phyloP scores from a whole-genome alignment of 441 rosid species.

The Melastoma candidum region DNA sequence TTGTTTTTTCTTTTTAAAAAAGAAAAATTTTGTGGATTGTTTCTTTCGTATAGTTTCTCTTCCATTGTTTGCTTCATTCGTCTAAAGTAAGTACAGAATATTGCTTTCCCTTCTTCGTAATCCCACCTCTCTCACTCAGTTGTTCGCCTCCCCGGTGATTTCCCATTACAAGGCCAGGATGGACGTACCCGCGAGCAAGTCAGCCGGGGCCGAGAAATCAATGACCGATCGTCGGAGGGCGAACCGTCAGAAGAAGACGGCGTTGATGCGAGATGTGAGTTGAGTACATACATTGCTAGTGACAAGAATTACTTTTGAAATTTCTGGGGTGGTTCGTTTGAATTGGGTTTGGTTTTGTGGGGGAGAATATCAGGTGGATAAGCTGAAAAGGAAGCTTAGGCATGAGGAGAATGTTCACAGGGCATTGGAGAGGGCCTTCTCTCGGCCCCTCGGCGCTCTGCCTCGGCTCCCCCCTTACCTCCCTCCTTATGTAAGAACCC shows the following conservation, averaged over 20 bases:
- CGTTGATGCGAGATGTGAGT: constrained; percentile 70
- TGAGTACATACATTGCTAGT: too few species aligned
- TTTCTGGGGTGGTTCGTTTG: not conserved
- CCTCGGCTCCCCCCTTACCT: constrained; percentile 91
- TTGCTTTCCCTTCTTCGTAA: constrained; percentile 14
- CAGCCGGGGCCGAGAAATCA: constrained; percentile 32
- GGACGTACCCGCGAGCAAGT: constrained; percentile 36
- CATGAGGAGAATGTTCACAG: constrained; percentile 93
- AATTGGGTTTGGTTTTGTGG: not conserved
- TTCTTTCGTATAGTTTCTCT: constrained; percentile 9
- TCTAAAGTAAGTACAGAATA: constrained; percentile 49
- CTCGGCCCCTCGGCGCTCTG: constrained; percentile 85
- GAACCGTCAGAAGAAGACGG: constrained; percentile 65
- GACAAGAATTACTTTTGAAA: too few species aligned
- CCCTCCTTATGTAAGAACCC: constrained; percentile 44
- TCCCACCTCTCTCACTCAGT: constrained; percentile 7
- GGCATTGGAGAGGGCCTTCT: constrained; percentile 88
- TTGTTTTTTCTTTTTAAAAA: constrained; percentile 15
- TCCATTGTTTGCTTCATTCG: constrained; percentile 21
- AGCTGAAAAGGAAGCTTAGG: constrained; percentile 77
- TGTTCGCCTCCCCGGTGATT: too few species aligned
- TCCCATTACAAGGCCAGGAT: constrained; percentile 33
- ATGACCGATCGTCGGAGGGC: constrained; percentile 40
- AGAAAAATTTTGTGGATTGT: constrained; percentile 20
- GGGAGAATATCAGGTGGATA: constrained; percentile 53